Evolutionary conservation across 139 green algal genomes (phyloP).

Genomic region (Zygnema circumcarinatum): DNA sequence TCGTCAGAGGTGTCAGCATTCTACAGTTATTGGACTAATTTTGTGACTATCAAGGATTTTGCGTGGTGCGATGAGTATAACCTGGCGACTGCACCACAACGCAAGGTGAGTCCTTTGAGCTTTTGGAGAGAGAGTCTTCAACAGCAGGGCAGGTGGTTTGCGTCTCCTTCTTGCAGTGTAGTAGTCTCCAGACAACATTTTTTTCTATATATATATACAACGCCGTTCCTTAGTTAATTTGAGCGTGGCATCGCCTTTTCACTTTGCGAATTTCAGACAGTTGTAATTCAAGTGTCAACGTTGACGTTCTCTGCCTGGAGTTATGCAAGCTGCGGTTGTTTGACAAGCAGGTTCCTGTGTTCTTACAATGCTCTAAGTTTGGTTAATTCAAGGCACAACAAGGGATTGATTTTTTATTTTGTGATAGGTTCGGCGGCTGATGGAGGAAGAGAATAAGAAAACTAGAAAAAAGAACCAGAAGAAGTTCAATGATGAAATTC

Average conservation of each 20-base stretch:
- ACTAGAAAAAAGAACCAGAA: constrained; percentile 61
- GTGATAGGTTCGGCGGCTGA: constrained; percentile 78
- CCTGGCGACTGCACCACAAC: constrained; percentile 77
- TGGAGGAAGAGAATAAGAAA: constrained; percentile 94
- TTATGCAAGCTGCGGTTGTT: no score
- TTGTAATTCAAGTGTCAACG: no score
- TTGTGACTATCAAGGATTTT: constrained; percentile 83
- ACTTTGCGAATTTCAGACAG: no score
- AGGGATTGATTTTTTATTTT: background rate
- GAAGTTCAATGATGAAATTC: constrained; percentile 85
- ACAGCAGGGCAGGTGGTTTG: background rate
- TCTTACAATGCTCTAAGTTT: no score
- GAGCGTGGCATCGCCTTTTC: no score
- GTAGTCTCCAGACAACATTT: no score
- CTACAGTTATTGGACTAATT: constrained; percentile 85
- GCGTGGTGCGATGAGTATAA: constrained; percentile 89
- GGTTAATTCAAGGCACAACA: no score
- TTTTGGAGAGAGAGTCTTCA: background rate
- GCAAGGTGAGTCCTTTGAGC: constrained; percentile 74
- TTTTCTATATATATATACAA: no score
- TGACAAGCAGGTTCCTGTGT: no score
- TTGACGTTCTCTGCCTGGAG: no score
- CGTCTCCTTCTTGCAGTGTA: background rate
- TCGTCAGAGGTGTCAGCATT: constrained; percentile 78
- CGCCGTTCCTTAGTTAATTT: no score